Evolutionary conservation across 2,329 filamentous ascomycete species (phyloP).

Genomic region (Monilinia polystroma): DNA sequence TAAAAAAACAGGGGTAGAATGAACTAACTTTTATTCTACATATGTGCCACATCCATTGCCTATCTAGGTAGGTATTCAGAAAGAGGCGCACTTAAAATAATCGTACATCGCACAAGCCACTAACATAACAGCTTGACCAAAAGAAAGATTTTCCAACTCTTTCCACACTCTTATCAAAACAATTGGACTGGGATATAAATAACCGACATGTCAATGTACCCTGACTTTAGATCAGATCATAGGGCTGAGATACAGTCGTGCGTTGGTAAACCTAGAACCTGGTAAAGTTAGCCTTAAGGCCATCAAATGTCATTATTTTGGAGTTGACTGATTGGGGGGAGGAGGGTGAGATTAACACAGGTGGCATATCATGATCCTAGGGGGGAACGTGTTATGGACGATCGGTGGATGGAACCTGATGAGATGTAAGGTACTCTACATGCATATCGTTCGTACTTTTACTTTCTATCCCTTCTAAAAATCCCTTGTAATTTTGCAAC

Average conservation of each 20-base stretch:
- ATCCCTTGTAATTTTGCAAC: neutral
- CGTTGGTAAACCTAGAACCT: conserved; percentile 12
- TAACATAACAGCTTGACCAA: neutral
- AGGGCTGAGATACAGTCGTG: conserved; percentile 19
- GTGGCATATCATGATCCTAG: conserved; percentile 12
- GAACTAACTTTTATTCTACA: neutral
- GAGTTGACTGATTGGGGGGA: conserved; percentile 4
- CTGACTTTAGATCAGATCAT: conserved; percentile 19
- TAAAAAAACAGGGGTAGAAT: conserved; percentile 1
- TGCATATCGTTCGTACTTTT: neutral
- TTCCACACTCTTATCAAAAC: neutral
- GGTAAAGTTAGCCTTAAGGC: neutral
- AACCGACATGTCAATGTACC: conserved; percentile 17
- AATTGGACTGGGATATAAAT: conserved; percentile 21
- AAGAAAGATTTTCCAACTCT: neutral
- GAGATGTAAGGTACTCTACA: conserved; percentile 17
- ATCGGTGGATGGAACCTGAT: conserved; percentile 12
- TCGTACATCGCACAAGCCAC: conserved; percentile 4
- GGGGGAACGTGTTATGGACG: conserved; percentile 21
- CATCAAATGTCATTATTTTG: neutral
- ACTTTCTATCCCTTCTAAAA: neutral
- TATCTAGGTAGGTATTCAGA: neutral
- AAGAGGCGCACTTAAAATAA: neutral
- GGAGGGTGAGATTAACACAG: conserved; percentile 8
- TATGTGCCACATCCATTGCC: neutral